Base-by-base conservation (phyloP, 805 yeast species). In the Cyberlindnera euphorbiae region DNA sequence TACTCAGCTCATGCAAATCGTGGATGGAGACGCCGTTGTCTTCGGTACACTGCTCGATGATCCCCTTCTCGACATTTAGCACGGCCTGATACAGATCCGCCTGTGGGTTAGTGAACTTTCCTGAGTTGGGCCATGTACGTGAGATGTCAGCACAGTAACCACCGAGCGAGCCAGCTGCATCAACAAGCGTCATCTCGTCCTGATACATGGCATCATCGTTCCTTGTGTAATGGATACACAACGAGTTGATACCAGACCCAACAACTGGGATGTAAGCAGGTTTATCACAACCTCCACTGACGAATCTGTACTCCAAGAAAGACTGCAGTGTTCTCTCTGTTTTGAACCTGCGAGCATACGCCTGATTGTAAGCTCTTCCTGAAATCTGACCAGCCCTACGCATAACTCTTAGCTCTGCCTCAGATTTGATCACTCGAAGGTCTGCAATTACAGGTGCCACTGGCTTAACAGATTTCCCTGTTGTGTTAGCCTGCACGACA, bases 91-190 rank as follows among this genome's bases (percentile, higher is more conserved):
- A 93, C 15, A 93, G 62, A 42, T 90, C 97, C 34, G 71, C 71
- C 59, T 93, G 98, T 3, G 95, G 77, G 8, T 66, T 74, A 3
- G 83, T 62, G 57, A 93, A 93, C 32, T 62, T 64, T 3, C 94
- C 86, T 26, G 73, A 72, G 32, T 79, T 81, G 5, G 98, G 98
- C 97, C 97, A 93, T 0, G 97, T 82, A 45, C 99, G 72, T 2
- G 97, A 89, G 30, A 93, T 93, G 60, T 93, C 99, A 1, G 97
- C 80, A 54, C 95, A 80, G 59, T 93, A 93, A 1, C 97, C 97
- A 27, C 97, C 98, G 28, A 82, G 58, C 33, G 83, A 73, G 5
- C 97, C 99, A 1, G 95, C 94, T 4, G 97, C 97, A 60, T 93
- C 99, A 4, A 93, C 88, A 19, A 93, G 73, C 7, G 88, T 96